These are phyloP conservation scores for Colletotrichum filicis DNA, from an alignment of 2,329 filamentous ascomycete genomes.

Conservation along the genomic window DNA sequence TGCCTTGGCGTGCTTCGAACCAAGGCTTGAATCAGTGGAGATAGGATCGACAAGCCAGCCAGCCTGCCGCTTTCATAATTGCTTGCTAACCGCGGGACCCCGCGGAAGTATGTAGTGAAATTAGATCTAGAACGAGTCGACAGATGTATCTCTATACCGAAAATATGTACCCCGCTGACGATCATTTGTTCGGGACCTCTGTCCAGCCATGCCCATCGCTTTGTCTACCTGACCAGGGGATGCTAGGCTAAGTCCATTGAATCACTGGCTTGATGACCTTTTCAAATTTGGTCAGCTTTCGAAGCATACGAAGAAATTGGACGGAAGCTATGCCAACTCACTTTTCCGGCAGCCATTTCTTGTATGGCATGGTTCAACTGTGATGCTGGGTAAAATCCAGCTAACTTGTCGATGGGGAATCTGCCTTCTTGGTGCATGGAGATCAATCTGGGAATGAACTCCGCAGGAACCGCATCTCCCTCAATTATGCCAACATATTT, in stretches of 20 bases:
- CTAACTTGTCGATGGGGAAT: slow-evolving; percentile 19
- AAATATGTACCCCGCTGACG: neutral
- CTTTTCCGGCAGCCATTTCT: slow-evolving; percentile 21
- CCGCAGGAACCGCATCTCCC: slow-evolving; percentile 13
- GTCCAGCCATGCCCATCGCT: neutral
- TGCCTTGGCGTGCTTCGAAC: neutral
- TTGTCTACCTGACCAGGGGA: neutral
- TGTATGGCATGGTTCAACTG: slow-evolving; percentile 25
- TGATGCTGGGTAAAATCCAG: neutral
- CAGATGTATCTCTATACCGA: no score
- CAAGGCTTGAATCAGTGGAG: neutral
- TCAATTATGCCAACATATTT: slow-evolving; percentile 18
- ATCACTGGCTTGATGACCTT: slow-evolving; percentile 29
- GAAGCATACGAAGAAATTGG: neutral
- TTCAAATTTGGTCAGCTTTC: neutral
- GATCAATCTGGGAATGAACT: slow-evolving; percentile 21
- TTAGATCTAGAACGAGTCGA: neutral
- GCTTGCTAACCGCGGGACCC: neutral
- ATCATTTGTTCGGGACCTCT: neutral
- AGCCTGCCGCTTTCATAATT: neutral
- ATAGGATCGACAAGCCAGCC: no score
- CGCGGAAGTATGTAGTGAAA: neutral
- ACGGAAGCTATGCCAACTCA: neutral
- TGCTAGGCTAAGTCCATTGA: neutral
- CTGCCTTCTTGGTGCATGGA: slow-evolving; percentile 24